Evolutionary conservation across 257 asterid species (phyloP).

Genomic region (Gentiana macrophylla): DNA sequence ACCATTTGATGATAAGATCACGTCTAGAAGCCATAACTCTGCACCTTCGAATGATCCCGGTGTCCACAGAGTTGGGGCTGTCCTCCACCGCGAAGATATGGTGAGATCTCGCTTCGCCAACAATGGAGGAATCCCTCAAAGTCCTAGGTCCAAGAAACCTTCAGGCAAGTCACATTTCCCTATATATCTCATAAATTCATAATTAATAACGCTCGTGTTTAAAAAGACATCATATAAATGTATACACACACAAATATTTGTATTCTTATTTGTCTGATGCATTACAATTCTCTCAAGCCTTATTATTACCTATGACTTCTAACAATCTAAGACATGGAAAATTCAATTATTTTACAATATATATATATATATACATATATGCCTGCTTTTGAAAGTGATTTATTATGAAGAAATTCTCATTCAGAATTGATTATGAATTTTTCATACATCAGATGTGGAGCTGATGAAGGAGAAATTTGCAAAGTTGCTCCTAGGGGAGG

Average conservation of each 20-base stretch:
- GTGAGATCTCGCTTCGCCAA: constrained; percentile 14
- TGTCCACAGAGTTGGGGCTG: constrained; percentile 1
- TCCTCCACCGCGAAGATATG: constrained; percentile 5
- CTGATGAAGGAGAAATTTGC: constrained; percentile 85
- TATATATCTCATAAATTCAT: not conserved
- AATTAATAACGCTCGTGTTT: too few relatives aligned
- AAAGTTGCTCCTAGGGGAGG: constrained; percentile 92
- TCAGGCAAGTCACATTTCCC: constrained; percentile 21
- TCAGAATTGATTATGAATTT: not conserved
- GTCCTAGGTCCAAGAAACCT: constrained; percentile 16
- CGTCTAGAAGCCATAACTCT: constrained; percentile 29
- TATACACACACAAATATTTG: too few relatives aligned
- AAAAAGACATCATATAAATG: too few relatives aligned
- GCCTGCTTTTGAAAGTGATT: too few relatives aligned
- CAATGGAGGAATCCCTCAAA: constrained; percentile 8
- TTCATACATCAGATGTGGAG: constrained; percentile 37
- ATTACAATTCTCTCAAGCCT: too few relatives aligned
- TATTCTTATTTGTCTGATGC: not conserved
- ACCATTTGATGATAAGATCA: not conserved
- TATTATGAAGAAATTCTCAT: not conserved
- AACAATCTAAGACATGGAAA: too few relatives aligned
- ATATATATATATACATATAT: too few relatives aligned
- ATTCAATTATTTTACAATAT: too few relatives aligned
- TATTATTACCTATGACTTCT: too few relatives aligned
- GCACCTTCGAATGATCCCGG: constrained; percentile 2